These are phyloP conservation scores for Heliosperma pusillum DNA, from an alignment of 148 eudicot species.

Conservation along the genomic window DNA sequence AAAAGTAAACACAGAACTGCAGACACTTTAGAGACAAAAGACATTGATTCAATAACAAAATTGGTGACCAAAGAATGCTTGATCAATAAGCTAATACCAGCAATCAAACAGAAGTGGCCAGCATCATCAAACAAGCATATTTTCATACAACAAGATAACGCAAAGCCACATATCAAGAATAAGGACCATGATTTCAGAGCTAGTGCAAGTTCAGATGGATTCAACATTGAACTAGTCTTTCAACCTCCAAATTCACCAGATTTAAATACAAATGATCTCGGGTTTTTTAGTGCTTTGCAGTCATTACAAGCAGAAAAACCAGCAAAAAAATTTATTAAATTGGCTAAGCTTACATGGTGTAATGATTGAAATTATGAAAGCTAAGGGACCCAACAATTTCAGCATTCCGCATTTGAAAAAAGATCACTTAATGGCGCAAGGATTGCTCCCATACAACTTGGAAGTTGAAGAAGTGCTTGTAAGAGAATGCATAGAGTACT, in stretches of 20 bases:
- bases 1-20: too few relatives aligned
- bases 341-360: too few relatives aligned
- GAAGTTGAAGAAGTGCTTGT: too few relatives aligned
- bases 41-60: neutral
- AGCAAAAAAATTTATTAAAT: too few relatives aligned
- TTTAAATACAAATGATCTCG: neutral
- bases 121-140: neutral
- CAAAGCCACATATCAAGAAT: neutral
- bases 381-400: too few relatives aligned
- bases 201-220: neutral
- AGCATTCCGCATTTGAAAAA: too few relatives aligned
- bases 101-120: neutral
- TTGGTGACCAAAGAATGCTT: neutral
- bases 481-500: too few relatives aligned
- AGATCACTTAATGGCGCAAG: too few relatives aligned
- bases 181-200: neutral
- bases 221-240: neutral
- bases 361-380: too few relatives aligned
- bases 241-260: neutral
- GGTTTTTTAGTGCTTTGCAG: neutral
- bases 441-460: too few relatives aligned
- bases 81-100: neutral
- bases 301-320: too few relatives aligned
- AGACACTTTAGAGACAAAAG: neutral
- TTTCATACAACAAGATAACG: neutral